Conservation (phyloP, 306 rosid species). For the Acacia acuminata region DNA sequence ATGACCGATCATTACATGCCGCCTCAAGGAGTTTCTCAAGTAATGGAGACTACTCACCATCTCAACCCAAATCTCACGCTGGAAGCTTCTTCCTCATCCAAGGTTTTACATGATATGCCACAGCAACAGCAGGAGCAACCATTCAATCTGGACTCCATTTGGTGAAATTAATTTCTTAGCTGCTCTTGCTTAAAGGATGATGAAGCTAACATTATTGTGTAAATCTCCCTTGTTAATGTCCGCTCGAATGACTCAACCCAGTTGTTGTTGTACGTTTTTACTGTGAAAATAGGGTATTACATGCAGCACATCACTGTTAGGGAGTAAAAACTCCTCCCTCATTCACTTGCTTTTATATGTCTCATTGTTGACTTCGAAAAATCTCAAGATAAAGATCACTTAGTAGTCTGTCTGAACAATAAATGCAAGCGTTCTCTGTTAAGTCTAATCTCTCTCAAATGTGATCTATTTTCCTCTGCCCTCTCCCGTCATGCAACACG, state of each 20-base stretch:
- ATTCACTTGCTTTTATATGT: neutral
- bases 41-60: slow-evolving; percentile 46
- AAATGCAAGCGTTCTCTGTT: neutral
- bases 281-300: neutral
- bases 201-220: slow-evolving; percentile 14
- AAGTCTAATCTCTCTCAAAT: neutral
- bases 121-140: slow-evolving; percentile 69
- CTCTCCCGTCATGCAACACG: neutral
- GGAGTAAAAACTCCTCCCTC: slow-evolving; percentile 6
- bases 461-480: neutral
- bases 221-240: slow-evolving; percentile 12
- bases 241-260: neutral
- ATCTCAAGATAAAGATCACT: neutral
- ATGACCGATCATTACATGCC: slow-evolving; percentile 31
- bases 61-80: slow-evolving; percentile 38
- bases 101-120: slow-evolving; percentile 49
- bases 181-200: neutral
- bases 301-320: neutral
- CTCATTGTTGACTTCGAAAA: neutral
- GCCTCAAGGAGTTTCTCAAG: slow-evolving; percentile 45
- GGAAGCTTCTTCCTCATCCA: slow-evolving; percentile 60
- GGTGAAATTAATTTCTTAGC: slow-evolving; percentile 49
- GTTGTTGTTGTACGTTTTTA: slow-evolving; percentile 7
- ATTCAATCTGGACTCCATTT: slow-evolving; percentile 89
- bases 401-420: neutral